Percentiles rank a stretch among this genome's conserved stretches.
phyloP scores from a whole-genome alignment of 164 flowering plant species.

The Amborella trichopoda region DNA sequence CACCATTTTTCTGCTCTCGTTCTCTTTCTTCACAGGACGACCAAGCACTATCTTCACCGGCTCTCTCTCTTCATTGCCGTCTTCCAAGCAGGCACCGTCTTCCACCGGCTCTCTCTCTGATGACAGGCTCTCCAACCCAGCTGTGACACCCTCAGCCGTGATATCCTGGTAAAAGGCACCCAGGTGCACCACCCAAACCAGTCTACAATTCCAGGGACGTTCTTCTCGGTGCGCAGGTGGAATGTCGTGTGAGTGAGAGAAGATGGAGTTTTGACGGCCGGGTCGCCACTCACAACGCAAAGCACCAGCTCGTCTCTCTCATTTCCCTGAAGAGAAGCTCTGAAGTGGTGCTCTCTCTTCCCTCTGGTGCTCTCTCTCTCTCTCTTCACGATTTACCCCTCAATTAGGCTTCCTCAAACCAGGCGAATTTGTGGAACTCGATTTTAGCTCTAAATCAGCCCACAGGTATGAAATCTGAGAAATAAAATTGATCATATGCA shows the following conservation, averaged over 20 bases:
- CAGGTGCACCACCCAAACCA: constrained; percentile 98
- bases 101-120: constrained; percentile 69
- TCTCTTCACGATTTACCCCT: too few relatives aligned
- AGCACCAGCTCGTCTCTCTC: constrained; percentile 56
- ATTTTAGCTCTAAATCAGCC: too few relatives aligned
- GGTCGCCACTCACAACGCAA: constrained; percentile 89
- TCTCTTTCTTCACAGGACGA: too few relatives aligned
- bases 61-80: too few relatives aligned
- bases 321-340: constrained; percentile 76
- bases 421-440: too few relatives aligned
- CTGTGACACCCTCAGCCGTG: constrained; percentile 79
- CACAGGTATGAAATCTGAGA: too few relatives aligned
- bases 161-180: constrained; percentile 96
- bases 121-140: constrained; percentile 50
- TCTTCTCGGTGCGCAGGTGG: constrained; percentile 71
- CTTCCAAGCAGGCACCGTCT: too few relatives aligned
- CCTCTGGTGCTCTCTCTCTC: too few relatives aligned
- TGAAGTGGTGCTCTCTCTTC: constrained; percentile 74
- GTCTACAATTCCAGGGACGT: constrained; percentile 66
- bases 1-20: too few relatives aligned
- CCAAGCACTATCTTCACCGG: too few relatives aligned
- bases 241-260: constrained; percentile 55
- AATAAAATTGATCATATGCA: too few relatives aligned
- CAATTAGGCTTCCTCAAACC: too few relatives aligned
- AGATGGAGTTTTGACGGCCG: constrained; percentile 39